A percentile compares a stretch with the other conserved stretches of the same genome.
Evolutionary conservation across 495 filamentous ascomycete species (phyloP).

Genomic region (Tuber aestivum): DNA sequence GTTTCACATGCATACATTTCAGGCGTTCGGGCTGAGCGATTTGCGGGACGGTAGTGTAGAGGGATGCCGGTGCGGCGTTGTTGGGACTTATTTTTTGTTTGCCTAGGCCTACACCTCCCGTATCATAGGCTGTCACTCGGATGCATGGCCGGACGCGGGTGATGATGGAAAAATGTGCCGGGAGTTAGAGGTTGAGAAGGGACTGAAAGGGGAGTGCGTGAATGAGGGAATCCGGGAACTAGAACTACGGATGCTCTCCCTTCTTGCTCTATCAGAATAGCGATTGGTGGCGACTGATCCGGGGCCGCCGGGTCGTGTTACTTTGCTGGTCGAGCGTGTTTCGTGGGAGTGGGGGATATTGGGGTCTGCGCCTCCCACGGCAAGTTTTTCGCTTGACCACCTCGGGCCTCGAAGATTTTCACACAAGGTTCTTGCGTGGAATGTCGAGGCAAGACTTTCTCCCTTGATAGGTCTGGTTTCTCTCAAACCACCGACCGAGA

Average conservation of each 20-base stretch:
- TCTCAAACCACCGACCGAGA: neutral
- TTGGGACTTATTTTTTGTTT: neutral
- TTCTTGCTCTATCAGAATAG: too few relatives aligned
- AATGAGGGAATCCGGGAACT: neutral
- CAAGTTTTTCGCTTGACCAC: neutral
- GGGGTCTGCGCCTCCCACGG: neutral
- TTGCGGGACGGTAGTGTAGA: neutral
- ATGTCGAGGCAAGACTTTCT: neutral
- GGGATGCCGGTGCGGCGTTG: neutral
- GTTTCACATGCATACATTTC: neutral
- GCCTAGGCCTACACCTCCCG: neutral
- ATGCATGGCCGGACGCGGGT: neutral
- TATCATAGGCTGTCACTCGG: neutral
- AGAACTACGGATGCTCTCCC: neutral
- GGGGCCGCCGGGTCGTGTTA: neutral
- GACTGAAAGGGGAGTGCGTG: neutral
- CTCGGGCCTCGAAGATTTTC: neutral
- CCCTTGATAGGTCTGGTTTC: neutral
- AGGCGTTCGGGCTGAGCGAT: neutral
- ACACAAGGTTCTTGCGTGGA: neutral
- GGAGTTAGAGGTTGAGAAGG: neutral
- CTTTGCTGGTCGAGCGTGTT: neutral
- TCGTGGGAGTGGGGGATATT: neutral
- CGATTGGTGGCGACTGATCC: too few relatives aligned
- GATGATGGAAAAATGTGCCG: neutral